Conservation (phyloP, 1,284 basidiomycete genomes). For the Ceratobasidium sp. region DNA sequence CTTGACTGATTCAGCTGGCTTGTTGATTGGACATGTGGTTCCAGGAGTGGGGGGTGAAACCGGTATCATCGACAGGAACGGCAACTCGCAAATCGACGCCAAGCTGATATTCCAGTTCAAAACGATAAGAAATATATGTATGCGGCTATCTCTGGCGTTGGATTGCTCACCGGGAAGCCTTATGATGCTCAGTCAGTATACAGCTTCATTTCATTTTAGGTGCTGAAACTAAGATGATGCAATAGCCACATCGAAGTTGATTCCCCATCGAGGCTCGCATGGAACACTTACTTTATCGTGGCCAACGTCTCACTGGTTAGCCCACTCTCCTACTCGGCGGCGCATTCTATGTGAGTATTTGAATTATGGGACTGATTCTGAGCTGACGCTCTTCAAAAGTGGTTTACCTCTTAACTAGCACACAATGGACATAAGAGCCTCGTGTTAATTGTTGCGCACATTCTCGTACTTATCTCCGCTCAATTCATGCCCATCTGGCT, state of each 20-base stretch:
- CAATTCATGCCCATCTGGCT: no score
- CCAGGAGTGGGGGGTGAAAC: constrained; percentile 17
- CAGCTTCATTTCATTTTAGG: neutral
- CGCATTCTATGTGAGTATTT: neutral
- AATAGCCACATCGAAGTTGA: constrained; percentile 18
- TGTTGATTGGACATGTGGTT: constrained; percentile 7
- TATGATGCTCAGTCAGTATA: constrained; percentile 19
- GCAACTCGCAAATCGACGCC: constrained; percentile 19
- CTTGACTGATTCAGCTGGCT: constrained; percentile 5
- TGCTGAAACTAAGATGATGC: neutral
- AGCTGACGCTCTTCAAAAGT: no score
- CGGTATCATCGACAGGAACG: constrained; percentile 18
- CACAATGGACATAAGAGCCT: no score
- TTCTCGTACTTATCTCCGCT: no score
- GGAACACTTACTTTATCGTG: constrained; percentile 25
- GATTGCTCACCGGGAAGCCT: constrained; percentile 4
- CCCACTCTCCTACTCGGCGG: neutral
- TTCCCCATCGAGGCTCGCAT: constrained; percentile 7
- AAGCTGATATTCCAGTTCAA: neutral
- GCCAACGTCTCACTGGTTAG: neutral
- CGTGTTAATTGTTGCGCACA: no score
- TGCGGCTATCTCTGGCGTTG: constrained; percentile 17
- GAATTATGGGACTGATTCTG: no score
- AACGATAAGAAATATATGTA: neutral
- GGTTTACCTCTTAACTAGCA: no score